A percentile compares a stretch with the other conserved stretches of the same genome.
Conservation (phyloP, 2,329 filamentous ascomycete genomes). For the Cordyceps cateniannulata region DNA sequence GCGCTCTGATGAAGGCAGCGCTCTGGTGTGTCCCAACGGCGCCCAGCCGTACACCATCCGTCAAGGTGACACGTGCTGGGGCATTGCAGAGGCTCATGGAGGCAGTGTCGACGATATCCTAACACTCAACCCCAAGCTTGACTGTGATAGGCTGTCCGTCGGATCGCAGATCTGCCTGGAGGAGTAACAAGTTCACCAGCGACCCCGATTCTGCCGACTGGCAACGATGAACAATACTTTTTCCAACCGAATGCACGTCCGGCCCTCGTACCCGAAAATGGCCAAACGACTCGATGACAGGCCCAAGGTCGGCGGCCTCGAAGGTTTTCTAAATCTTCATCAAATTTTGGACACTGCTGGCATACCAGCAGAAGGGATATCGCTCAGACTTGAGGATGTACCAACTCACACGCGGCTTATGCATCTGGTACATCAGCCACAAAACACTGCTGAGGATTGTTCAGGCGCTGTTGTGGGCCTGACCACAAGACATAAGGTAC, state of each 20-base stretch:
- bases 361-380: no score
- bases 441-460: no score
- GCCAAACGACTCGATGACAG: no score
- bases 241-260: no score
- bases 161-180: conserved; percentile 42
- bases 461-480: conserved; percentile 5
- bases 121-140: conserved; percentile 36
- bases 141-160: conserved; percentile 39
- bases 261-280: no score
- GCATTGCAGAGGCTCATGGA: conserved; percentile 37
- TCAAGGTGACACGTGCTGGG: conserved; percentile 48
- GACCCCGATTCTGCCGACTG: background rate
- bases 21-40: conserved; percentile 24
- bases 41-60: conserved; percentile 33
- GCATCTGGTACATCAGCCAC: no score
- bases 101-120: conserved; percentile 40
- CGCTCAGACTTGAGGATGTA: no score
- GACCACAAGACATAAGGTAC: conserved; percentile 4
- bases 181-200: background rate
- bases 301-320: no score
- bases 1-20: conserved; percentile 16
- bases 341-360: no score
- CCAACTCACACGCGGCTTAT: no score
- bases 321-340: no score
- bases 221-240: background rate